phyloP scores from a whole-genome alignment of 257 asterid genomes.

The Coffea eugenioides region DNA sequence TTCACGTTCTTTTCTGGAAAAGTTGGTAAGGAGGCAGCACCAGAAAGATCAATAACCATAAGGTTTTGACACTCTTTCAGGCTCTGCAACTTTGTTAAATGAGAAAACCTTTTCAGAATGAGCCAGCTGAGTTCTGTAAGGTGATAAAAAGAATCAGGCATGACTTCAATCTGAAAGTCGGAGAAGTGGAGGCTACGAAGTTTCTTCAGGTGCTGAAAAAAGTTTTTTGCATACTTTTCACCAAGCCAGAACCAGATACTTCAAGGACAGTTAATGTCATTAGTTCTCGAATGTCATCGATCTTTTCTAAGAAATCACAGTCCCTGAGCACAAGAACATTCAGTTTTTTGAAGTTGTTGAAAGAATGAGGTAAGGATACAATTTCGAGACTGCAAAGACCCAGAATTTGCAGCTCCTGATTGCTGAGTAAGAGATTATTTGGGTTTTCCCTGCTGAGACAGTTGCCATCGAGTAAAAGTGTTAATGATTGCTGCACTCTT shows the following conservation, averaged over 20 bases:
- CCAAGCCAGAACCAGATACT: slow-evolving; percentile 12
- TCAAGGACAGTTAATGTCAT: slow-evolving; percentile 11
- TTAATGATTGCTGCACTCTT: neutral
- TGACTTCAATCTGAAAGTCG: neutral
- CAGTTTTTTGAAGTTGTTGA: neutral
- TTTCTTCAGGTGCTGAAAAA: neutral
- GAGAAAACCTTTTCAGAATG: neutral
- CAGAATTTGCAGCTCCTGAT: slow-evolving; percentile 14
- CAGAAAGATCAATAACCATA: slow-evolving; percentile 9
- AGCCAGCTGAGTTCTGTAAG: slow-evolving; percentile 13
- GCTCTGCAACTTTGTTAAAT: slow-evolving; percentile 5
- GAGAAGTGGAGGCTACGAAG: slow-evolving; percentile 16
- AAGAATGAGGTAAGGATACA: neutral
- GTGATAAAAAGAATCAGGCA: neutral
- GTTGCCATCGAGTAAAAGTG: slow-evolving; percentile 7
- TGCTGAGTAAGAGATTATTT: slow-evolving; percentile 1
- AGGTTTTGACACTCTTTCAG: slow-evolving; percentile 1
- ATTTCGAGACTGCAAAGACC: slow-evolving; percentile 8
- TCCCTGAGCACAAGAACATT: slow-evolving; percentile 20
- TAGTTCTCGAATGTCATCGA: slow-evolving; percentile 1
- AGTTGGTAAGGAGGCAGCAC: neutral
- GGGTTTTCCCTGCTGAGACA: slow-evolving; percentile 1
- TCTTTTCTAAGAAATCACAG: slow-evolving; percentile 13
- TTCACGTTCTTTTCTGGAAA: slow-evolving; percentile 8
- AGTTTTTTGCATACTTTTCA: neutral